Conservation (phyloP, 495 filamentous ascomycete species). For the Trichoderma virens region DNA sequence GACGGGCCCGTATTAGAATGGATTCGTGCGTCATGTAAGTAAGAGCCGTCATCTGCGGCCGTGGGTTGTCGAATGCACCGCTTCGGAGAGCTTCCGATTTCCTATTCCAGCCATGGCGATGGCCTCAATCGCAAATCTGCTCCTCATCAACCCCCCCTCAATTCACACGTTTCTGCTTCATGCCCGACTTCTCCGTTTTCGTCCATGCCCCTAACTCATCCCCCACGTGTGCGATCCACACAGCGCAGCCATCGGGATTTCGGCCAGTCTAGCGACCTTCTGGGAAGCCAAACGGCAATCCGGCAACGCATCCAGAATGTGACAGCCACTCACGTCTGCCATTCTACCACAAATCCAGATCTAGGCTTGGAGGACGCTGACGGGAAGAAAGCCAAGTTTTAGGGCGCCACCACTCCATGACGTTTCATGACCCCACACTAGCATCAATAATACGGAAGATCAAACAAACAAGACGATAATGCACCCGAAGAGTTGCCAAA, state of each 20-base stretch:
- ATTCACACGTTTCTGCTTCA: background rate
- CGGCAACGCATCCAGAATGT: background rate
- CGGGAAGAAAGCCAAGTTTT: background rate
- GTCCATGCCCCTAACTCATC: background rate
- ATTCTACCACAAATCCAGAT: background rate
- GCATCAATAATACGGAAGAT: background rate
- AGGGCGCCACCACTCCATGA: background rate
- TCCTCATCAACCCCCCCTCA: background rate
- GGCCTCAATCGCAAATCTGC: background rate
- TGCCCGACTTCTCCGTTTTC: background rate
- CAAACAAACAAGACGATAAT: background rate
- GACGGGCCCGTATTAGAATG: too few species aligned
- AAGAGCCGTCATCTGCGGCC: too few species aligned
- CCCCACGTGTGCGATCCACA: background rate
- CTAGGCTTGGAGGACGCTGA: background rate
- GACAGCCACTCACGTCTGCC: background rate
- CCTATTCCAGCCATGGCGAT: background rate
- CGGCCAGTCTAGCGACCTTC: slow-evolving; percentile 1
- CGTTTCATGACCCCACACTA: background rate
- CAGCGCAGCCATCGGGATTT: background rate
- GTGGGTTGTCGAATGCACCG: too few species aligned
- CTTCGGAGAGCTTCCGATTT: background rate
- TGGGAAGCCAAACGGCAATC: background rate
- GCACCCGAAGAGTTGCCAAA: too few species aligned
- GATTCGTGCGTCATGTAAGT: too few species aligned